Evolutionary conservation across 2,329 filamentous ascomycete genomes (phyloP).

Genomic region (Blastomyces percursus): DNA sequence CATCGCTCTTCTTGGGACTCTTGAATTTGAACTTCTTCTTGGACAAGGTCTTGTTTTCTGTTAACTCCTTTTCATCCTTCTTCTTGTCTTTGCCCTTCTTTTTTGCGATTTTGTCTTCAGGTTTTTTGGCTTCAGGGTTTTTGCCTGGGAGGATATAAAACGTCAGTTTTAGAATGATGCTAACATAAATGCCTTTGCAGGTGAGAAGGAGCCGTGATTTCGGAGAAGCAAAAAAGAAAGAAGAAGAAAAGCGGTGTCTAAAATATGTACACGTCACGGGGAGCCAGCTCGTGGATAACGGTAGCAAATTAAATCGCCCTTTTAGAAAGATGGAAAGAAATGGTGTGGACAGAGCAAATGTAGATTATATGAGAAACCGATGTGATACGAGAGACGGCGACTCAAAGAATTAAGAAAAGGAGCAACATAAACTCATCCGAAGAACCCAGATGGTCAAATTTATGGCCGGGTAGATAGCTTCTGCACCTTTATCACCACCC

Average conservation of each 20-base stretch:
- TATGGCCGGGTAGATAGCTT: not conserved
- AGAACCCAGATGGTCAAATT: not conserved
- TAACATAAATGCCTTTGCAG: not conserved
- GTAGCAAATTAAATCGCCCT: too few relatives aligned
- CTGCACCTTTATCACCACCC: not conserved
- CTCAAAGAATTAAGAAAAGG: not conserved
- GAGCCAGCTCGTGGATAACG: not conserved
- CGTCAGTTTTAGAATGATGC: not conserved
- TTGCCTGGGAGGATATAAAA: not conserved
- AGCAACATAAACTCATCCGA: not conserved
- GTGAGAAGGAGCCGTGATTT: not conserved
- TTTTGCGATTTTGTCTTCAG: not conserved
- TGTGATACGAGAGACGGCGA: not conserved
- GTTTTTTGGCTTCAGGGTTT: not conserved
- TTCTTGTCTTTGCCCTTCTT: not conserved
- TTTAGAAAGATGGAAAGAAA: too few relatives aligned
- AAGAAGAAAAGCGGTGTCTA: not conserved
- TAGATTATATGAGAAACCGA: not conserved
- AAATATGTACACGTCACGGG: not conserved
- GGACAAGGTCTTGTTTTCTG: not conserved
- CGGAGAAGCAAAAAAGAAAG: too few relatives aligned
- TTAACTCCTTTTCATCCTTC: not conserved
- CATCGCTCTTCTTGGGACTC: not conserved
- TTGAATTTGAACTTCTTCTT: not conserved
- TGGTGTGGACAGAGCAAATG: not conserved